A percentile compares a stretch with the other conserved stretches of the same genome.
Conservation (phyloP, 73 alveolate genomes). For the Durusdinium trenchii region DNA sequence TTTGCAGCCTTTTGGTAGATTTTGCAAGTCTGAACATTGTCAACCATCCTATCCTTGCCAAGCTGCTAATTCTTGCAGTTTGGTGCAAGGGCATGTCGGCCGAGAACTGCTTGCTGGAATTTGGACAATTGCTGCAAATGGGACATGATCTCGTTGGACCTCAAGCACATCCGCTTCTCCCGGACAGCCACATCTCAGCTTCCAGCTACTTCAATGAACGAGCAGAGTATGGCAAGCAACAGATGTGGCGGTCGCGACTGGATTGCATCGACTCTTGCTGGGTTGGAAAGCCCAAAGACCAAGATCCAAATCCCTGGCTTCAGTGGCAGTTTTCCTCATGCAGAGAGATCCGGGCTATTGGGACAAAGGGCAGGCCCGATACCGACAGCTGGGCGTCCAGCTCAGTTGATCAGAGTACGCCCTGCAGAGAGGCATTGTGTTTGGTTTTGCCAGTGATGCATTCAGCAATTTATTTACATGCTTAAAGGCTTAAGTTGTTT, state of each 20-base stretch:
- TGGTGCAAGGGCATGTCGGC: constrained; percentile 47
- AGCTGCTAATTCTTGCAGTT: neutral
- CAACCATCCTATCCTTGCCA: neutral
- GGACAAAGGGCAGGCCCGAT: constrained; percentile 69
- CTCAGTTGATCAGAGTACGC: neutral
- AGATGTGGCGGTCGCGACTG: constrained; percentile 80
- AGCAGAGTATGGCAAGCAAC: constrained; percentile 50
- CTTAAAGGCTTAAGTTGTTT: too few species aligned
- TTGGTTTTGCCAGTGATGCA: too few species aligned
- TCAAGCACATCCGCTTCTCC: constrained; percentile 42
- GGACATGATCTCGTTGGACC: constrained; percentile 77
- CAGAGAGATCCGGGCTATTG: constrained; percentile 57
- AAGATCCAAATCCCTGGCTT: constrained; percentile 5
- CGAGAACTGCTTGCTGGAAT: constrained; percentile 54
- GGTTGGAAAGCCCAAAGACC: neutral
- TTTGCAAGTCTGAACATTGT: neutral
- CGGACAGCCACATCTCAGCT: constrained; percentile 34
- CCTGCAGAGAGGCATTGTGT: too few species aligned
- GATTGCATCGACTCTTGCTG: constrained; percentile 57
- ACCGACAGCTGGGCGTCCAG: constrained; percentile 25
- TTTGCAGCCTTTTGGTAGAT: too few species aligned
- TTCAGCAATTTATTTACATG: too few species aligned
- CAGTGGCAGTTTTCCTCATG: constrained; percentile 74
- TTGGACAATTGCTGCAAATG: constrained; percentile 69
- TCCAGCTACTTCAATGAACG: constrained; percentile 33